A percentile compares a stretch with the other conserved stretches of the same genome.
Conservation (phyloP, 495 filamentous ascomycete species). For the Penicillium roqueforti region DNA sequence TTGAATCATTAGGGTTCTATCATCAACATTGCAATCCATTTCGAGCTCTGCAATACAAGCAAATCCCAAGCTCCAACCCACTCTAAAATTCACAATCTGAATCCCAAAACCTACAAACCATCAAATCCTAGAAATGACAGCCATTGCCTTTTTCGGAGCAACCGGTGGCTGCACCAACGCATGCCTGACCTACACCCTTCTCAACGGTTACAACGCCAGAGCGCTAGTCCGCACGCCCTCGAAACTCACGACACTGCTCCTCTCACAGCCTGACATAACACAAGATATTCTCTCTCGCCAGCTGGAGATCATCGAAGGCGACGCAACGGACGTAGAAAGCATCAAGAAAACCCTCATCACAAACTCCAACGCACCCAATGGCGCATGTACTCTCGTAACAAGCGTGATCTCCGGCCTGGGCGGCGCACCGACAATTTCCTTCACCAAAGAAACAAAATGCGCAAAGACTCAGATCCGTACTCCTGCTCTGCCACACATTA, state of each 20-base stretch:
- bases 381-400: conserved; percentile 16
- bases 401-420: conserved; percentile 49
- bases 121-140: conserved; percentile 3
- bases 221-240: conserved; percentile 55
- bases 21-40: background rate
- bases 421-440: conserved; percentile 13
- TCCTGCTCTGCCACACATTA: conserved; percentile 16
- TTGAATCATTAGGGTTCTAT: background rate
- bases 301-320: conserved; percentile 44
- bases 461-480: conserved; percentile 13
- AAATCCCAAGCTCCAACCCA: background rate
- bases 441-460: conserved; percentile 15
- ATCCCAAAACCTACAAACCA: background rate
- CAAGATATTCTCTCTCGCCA: conserved; percentile 26
- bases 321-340: conserved; percentile 39
- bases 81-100: background rate
- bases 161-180: conserved; percentile 42
- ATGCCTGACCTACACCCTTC: conserved; percentile 44
- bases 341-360: conserved; percentile 29
- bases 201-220: conserved; percentile 37
- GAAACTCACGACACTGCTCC: conserved; percentile 48
- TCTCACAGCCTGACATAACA: conserved; percentile 30
- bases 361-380: conserved; percentile 1
- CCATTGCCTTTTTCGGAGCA: conserved; percentile 44
- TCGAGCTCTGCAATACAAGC: background rate